Evolutionary conservation across 108 stramenopile genomes (phyloP).

Genomic region (Asterionellopsis glacialis): DNA sequence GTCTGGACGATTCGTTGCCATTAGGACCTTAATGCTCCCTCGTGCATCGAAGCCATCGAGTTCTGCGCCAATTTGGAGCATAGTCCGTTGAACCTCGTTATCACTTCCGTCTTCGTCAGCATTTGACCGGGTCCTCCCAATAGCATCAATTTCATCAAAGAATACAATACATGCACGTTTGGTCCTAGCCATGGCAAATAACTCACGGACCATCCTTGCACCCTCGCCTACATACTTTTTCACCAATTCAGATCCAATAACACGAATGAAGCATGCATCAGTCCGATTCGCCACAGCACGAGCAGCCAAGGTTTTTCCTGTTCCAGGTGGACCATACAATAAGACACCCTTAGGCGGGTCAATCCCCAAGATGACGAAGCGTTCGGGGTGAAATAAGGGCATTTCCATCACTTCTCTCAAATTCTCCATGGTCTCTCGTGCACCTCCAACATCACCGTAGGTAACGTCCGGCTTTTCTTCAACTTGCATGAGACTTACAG

Average conservation of each 20-base stretch:
- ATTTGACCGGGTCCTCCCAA: constrained; percentile 43
- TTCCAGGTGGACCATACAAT: constrained; percentile 62
- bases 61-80: constrained; percentile 90
- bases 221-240: constrained; percentile 84
- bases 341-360: constrained; percentile 63
- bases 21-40: constrained; percentile 80
- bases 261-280: constrained; percentile 72
- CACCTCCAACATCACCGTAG: constrained; percentile 63
- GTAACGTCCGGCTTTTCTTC: constrained; percentile 95
- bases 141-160: neutral
- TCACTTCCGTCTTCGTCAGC: constrained; percentile 76
- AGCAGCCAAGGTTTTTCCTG: constrained; percentile 77
- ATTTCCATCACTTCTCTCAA: constrained; percentile 74
- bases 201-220: constrained; percentile 74
- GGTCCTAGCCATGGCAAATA: constrained; percentile 58
- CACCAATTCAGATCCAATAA: constrained; percentile 74
- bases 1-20: constrained; percentile 93
- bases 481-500: constrained; percentile 98
- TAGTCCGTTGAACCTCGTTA: constrained; percentile 84
- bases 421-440: constrained; percentile 75
- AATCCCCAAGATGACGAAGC: constrained; percentile 59
- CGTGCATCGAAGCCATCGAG: constrained; percentile 88
- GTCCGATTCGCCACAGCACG: constrained; percentile 73
- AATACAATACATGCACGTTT: constrained; percentile 13
- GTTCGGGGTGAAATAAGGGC: constrained; percentile 61